phyloP scores from a whole-genome alignment of 2,329 filamentous ascomycete species.

The Cytospora paraplurivora region DNA sequence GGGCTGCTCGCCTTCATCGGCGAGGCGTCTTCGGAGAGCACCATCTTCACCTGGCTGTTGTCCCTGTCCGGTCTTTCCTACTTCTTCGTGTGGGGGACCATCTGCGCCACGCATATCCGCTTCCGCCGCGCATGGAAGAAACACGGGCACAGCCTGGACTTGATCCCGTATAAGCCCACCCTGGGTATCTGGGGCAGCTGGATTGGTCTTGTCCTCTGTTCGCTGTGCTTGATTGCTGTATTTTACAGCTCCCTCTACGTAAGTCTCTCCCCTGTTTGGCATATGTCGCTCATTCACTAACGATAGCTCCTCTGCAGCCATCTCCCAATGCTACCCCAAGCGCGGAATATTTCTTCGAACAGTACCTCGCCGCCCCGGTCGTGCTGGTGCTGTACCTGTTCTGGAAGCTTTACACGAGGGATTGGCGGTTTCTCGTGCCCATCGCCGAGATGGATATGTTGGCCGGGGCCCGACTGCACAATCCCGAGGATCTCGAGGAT shows the following conservation, averaged over 20 bases:
- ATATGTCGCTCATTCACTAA: neutral
- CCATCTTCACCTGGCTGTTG: conserved; percentile 66
- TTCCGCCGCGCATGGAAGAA: conserved; percentile 64
- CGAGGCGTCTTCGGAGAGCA: conserved; percentile 43
- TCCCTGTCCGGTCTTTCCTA: conserved; percentile 72
- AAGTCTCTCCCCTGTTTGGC: conserved; percentile 30
- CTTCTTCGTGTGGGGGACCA: conserved; percentile 75
- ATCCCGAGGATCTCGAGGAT: conserved; percentile 47
- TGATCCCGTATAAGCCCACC: conserved; percentile 51
- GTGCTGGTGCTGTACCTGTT: conserved; percentile 60
- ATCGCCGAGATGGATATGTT: conserved; percentile 63
- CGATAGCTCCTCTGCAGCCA: conserved; percentile 36
- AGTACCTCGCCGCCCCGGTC: conserved; percentile 60
- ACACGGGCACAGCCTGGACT: conserved; percentile 55
- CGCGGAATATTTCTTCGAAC: conserved; percentile 58
- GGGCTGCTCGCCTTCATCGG: conserved; percentile 63
- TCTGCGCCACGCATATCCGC: conserved; percentile 66
- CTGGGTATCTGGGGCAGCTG: conserved; percentile 68
- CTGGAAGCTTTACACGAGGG: conserved; percentile 63
- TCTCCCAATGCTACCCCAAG: conserved; percentile 37
- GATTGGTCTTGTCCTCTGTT: conserved; percentile 67
- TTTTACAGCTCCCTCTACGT: conserved; percentile 68
- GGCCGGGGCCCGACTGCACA: conserved; percentile 56
- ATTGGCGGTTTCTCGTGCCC: conserved; percentile 60
- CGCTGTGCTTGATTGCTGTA: conserved; percentile 69